phyloP scores from a whole-genome alignment of 2,329 filamentous ascomycete genomes.

The Fusarium nelsonii region DNA sequence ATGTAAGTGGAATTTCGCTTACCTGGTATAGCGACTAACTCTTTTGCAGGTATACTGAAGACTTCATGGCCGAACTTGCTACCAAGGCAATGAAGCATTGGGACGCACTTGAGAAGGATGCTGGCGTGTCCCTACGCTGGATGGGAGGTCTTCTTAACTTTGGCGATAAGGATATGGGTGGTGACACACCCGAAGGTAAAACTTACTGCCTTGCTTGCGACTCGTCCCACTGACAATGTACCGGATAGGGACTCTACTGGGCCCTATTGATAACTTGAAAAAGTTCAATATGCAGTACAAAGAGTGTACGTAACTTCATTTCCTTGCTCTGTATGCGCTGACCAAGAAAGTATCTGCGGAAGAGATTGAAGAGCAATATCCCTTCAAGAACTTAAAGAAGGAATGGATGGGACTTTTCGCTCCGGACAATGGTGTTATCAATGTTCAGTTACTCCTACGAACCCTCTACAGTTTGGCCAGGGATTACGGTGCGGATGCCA shows the following conservation, averaged over 20 bases:
- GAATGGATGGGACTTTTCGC: conserved; percentile 21
- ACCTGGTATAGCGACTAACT: not conserved
- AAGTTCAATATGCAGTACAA: conserved; percentile 18
- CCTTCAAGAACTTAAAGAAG: conserved; percentile 16
- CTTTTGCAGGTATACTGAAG: conserved; percentile 25
- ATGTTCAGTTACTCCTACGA: conserved; percentile 19
- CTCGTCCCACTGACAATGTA: fast-evolving
- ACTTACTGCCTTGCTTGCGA: fast-evolving
- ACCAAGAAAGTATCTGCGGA: not conserved
- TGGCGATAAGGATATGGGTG: conserved; percentile 16
- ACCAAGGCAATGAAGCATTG: conserved; percentile 25
- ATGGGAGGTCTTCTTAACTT: conserved; percentile 40
- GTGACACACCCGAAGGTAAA: conserved; percentile 19
- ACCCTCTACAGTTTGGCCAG: conserved; percentile 21
- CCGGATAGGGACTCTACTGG: not conserved
- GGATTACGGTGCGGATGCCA: conserved; percentile 24
- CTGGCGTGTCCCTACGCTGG: conserved; percentile 27
- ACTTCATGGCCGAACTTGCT: conserved; percentile 30
- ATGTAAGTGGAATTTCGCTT: not conserved
- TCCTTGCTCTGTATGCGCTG: fast-evolving
- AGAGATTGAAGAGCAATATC: conserved; percentile 23
- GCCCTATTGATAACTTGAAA: conserved; percentile 4
- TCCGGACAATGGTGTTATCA: conserved; percentile 32
- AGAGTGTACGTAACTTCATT: not conserved
- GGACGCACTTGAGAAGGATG: conserved; percentile 33